These are phyloP conservation scores for Carex cristatella DNA, from an alignment of 176 grass and related monocot species.

Conservation along the genomic window DNA sequence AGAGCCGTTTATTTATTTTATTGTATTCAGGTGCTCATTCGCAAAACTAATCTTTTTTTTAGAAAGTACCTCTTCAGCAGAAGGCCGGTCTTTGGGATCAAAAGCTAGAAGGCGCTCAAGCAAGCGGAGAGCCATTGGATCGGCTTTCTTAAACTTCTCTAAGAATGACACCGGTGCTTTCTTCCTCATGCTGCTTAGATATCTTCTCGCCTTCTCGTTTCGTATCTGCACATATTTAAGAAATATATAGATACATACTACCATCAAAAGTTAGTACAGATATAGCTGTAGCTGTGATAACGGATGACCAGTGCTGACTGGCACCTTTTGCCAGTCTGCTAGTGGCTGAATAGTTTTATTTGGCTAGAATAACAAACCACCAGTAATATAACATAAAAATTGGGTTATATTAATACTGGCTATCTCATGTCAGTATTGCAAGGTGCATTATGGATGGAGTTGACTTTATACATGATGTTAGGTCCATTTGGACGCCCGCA, in stretches of 20 bases:
- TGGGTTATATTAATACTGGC: neutral
- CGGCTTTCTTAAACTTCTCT: constrained; percentile 49
- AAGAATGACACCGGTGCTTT: constrained; percentile 54
- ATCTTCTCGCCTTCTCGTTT: constrained; percentile 72
- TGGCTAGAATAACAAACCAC: neutral
- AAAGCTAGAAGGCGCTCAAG: constrained; percentile 87
- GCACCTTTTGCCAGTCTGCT: neutral
- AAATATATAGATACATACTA: constrained; percentile 7
- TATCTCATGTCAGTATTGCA: neutral
- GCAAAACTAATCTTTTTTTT: neutral
- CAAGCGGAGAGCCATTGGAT: constrained; percentile 66
- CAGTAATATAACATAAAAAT: neutral
- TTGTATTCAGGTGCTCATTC: neutral
- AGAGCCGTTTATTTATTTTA: neutral
- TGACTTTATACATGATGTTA: too few species aligned
- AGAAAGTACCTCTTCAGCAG: constrained; percentile 66
- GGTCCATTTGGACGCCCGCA: neutral
- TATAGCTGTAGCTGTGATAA: neutral
- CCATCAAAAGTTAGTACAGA: neutral
- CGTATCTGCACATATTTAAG: constrained; percentile 50
- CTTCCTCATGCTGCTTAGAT: constrained; percentile 57
- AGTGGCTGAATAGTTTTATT: neutral
- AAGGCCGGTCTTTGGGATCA: constrained; percentile 81
- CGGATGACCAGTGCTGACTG: neutral
- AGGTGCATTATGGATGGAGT: too few species aligned